Base-by-base conservation (phyloP, 495 filamentous ascomycete genomes). In the Daldinia vernicosa region DNA sequence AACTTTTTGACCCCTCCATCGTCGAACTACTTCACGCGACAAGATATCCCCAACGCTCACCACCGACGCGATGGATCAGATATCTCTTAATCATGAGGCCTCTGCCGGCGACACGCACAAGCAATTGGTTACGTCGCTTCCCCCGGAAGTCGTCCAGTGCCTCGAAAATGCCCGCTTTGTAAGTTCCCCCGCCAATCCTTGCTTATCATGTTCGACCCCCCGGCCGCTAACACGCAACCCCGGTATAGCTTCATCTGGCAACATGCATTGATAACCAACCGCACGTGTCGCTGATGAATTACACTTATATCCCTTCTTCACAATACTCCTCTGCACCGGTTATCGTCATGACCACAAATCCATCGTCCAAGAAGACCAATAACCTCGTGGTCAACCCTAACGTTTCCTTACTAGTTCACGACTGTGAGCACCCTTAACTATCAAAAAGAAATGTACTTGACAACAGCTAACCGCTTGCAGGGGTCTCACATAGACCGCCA, bases 271-370 rank as follows among this genome's bases (percentile, higher is more conserved):
- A 88, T 73, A 89, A 95, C 77, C 87, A 87, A 73, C 95, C 95
- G 15, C 95, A 99, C 81, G 92, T 98, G 77, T 95, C 93, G 27
- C 89, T 99, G 70, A 99, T 99, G 95, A 97, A 97, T 82, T 99
- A 98, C 84, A 98, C 95, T 75, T 99, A 97, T 83, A 92, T 99
- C 59, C 91, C 94, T 17, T 88, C 86, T 0, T 92, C 92, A 6
- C 92, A 93, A 17, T 94, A 89, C 81, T 86, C 88, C 35, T 74
- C 86, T 33, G 82, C 85, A 60, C 93, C 92, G 22, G 89, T 89
- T 60, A 94, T 97, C 70, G 90, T 97, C 80, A 97, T 97, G 93
- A 97, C 94, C 52, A 94, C 92, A 63, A 94, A 96, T 78, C 89
- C 92, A 4, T 86, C 91, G 43, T 94, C 92, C 57, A 92, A 92